Base-by-base conservation (phyloP, 1,284 basidiomycete species). In the Ustilago curta region DNA sequence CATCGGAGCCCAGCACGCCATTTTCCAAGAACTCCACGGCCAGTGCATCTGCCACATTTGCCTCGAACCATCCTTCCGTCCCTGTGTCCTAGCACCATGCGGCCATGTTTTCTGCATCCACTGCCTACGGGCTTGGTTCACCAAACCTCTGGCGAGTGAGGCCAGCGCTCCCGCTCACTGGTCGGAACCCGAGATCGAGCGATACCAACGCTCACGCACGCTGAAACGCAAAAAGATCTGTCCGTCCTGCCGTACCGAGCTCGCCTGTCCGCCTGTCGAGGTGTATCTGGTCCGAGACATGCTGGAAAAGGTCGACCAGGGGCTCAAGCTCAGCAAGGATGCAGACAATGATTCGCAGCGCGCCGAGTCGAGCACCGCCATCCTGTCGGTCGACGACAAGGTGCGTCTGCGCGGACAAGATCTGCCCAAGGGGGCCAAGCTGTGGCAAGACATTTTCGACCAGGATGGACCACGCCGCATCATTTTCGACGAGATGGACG, bases 71-170 rank as follows among this genome's bases (percentile, higher is more conserved):
- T 65, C 67, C 31, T 81, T 74, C 70, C 67, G 79, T 5, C 79
- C 79, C 8, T 77, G 68, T 40, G 76, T 81, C 25, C 63, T 84
- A 7, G 70, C 79, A 3, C 82, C 82, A 0, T 84, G 82, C 51
- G 81, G 81, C 7, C 82, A 84, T 54, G 67, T 76, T 16, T 84
- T 82, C 39, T 84, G 82, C 58, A 78, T 81, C 9, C 61, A 66
- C 50, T 84, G 82, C 56, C 70, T 84, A 8, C 69, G 79, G 9
- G 61, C 69, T 14, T 84, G 80, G 80, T 84, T 84, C 66, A 75
- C 72, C 40, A 75, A 72, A 31, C 79, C 73, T 8, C 43, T 64
- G 4, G 68, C 63, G 11, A 64, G 67, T 45, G 70, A 80, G 42
- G 63, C 61, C 11, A 11, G 35, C 1, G 25, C 70, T 19, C 73